A percentile compares a stretch with the other conserved stretches of the same genome.
phyloP scores from a whole-genome alignment of 148 eudicot species.

The Pouteria glomerata region DNA sequence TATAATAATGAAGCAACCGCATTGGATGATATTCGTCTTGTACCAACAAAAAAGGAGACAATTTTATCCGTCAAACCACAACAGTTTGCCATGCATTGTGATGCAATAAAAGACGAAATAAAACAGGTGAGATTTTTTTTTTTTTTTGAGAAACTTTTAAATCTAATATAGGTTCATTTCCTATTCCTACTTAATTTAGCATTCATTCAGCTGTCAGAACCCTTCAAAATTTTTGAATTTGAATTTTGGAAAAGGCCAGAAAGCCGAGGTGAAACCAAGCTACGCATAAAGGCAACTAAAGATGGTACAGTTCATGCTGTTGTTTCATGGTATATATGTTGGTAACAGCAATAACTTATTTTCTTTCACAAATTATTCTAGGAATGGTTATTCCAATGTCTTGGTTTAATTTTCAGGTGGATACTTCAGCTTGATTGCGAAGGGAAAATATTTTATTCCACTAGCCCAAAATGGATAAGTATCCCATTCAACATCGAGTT shows the following conservation, averaged over 20 bases:
- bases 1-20: constrained; percentile 42
- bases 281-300: constrained; percentile 50
- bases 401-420: constrained; percentile 60
- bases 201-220: constrained; percentile 84
- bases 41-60: constrained; percentile 39
- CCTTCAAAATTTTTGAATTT: constrained; percentile 89
- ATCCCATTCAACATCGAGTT: constrained; percentile 14
- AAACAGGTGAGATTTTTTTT: constrained; percentile 47
- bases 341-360: constrained; percentile 4
- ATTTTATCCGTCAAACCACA: constrained; percentile 45
- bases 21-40: constrained; percentile 60
- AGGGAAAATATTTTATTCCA: constrained; percentile 76
- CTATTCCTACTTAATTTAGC: constrained; percentile 32
- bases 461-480: constrained; percentile 68
- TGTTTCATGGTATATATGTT: constrained; percentile 71
- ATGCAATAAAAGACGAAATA: constrained; percentile 58
- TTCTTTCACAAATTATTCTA: not conserved
- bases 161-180: not conserved
- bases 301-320: constrained; percentile 79
- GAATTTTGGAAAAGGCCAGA: constrained; percentile 94
- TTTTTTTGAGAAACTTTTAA: not conserved
- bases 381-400: not conserved
- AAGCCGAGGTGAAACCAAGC: constrained; percentile 52
- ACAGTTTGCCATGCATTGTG: constrained; percentile 79
- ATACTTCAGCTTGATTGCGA: constrained; percentile 85